Evolutionary conservation across 768 basidiomycete genomes (phyloP), one percentile per base, ranked within the genome.

Genomic region (Tylopilus vinaceipallidus): DNA sequence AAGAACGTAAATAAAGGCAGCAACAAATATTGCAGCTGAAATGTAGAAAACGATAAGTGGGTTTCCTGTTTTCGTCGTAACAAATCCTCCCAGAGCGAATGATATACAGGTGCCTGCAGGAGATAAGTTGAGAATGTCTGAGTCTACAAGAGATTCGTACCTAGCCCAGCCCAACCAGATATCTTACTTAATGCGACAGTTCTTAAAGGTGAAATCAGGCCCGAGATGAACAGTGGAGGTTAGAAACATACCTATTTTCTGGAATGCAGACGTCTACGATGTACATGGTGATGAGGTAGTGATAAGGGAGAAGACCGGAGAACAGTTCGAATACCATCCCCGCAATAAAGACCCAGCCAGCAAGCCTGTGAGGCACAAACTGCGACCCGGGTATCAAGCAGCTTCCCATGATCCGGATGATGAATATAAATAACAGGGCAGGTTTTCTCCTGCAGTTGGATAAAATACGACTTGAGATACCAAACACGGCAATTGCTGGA

Each of bases 81-180:
- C 29, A 4, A 54, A 47, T n/a, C 69, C 69, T 36, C 69, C 69
- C 0, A 64, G 26, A 46, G 52, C 49, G 45, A 60, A 69, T 5
- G 69, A 62, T 27, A 68, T 29, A 12, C 52, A 56, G 16, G 50
- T 52, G 26, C 68, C 66, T 70, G 37, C 0, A 39, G 27, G 14
- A 26, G 17, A 47, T 19, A 20, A 24, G 20, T 27, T 47, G n/a
- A 49, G 45, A 23, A 40, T 33, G 16, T 10, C 40, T 22, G 9
- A 22, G 22, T 10, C 6, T 26, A 5, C 6, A 20, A 45, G 11
- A 30, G 27, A 48, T 34, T 6, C 42, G 19, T 20, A 65, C 69
- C 69, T 39, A 71, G 34, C 4, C 47, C 41, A 9, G 50, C n/a
- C 69, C 68, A 71, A 12, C 69, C 69, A 7, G 54, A 29, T 8